Base-by-base conservation (phyloP, 176 grass and related monocot species). In the Tillandsia fasciculata region DNA sequence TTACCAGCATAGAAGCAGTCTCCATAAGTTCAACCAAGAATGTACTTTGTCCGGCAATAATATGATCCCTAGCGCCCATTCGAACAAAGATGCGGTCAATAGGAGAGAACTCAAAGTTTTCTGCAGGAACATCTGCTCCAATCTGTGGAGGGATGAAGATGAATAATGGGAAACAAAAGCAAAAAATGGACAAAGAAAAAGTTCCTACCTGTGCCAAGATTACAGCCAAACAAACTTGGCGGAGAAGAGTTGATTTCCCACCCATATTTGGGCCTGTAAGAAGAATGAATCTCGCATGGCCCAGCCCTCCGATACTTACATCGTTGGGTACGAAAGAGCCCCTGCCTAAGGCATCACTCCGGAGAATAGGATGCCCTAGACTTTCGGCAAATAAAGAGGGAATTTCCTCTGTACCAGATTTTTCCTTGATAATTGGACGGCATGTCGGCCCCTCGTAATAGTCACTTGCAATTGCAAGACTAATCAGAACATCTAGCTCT, bases 251-350 rank as follows among this genome's bases (percentile, higher is more conserved):
- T 80, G 93, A 96, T 88, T 96, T 96, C 57, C 93, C 93, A 74
- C 93, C 93, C 93, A 96, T 96, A 84, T 96, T 92, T 12, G 89
- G 93, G 66, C 93, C 93, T 66, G 93, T 96, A 64, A 96, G 79
- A 84, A 96, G 76, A 75, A 96, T 89, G 78, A 91, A 89, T 52
- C 81, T 90, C 61, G 86, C 68, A 61, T 83, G 76, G 13, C 78
- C 78, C 12, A 69, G 53, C 47, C 83, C 80, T 68, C 93, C 93
- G 74, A 96, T 90, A 59, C 70, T 89, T 68, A 96, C 75, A 72
- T 92, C 71, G 76, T 96, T 96, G 8, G 86, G 83, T 64, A 96
- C 93, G 75, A 96, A 96, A 52, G 81, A 89, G 72, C 93, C 93
- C 74, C 74, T 90, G 74, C 83, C 81, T 79, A 92, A 81, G 23